phyloP scores from a whole-genome alignment of 2,329 filamentous ascomycete species.

The Colletotrichum aenigma region DNA sequence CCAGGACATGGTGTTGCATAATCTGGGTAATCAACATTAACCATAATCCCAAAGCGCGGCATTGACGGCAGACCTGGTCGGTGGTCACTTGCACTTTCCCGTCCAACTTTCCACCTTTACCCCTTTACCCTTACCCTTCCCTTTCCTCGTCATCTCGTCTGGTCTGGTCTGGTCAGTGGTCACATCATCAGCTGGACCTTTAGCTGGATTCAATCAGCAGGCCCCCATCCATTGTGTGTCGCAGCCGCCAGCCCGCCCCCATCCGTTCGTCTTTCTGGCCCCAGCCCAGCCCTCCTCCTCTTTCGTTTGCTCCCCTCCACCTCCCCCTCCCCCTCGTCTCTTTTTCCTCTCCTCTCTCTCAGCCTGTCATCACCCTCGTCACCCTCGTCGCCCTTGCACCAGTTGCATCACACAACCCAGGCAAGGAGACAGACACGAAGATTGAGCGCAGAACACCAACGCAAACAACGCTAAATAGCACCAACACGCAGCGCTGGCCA shows the following conservation, averaged over 20 bases:
- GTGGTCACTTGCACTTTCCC: not conserved
- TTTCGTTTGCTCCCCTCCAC: not conserved
- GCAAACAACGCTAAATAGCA: not conserved
- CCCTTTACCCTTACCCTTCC: too few species aligned
- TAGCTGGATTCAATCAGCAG: not conserved
- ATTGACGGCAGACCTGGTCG: not conserved
- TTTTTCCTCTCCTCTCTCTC: not conserved
- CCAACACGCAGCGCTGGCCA: not conserved
- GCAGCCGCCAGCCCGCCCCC: not conserved
- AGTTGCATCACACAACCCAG: not conserved
- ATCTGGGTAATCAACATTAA: not conserved
- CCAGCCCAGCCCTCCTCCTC: not conserved
- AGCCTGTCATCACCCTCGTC: not conserved
- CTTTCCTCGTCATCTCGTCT: not conserved
- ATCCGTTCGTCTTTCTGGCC: not conserved
- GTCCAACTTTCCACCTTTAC: not conserved
- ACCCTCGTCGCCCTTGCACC: not conserved
- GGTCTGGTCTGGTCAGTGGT: not conserved
- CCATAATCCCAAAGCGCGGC: not conserved
- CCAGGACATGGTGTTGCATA: not conserved
- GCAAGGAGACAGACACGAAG: not conserved
- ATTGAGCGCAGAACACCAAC: not conserved
- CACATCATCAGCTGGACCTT: not conserved
- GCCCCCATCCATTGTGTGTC: not conserved
- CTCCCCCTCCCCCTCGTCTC: not conserved